A percentile compares a stretch with the other conserved stretches of the same genome.
Evolutionary conservation across 306 rosid species (phyloP).

Genomic region (Dalbergia oliveri): DNA sequence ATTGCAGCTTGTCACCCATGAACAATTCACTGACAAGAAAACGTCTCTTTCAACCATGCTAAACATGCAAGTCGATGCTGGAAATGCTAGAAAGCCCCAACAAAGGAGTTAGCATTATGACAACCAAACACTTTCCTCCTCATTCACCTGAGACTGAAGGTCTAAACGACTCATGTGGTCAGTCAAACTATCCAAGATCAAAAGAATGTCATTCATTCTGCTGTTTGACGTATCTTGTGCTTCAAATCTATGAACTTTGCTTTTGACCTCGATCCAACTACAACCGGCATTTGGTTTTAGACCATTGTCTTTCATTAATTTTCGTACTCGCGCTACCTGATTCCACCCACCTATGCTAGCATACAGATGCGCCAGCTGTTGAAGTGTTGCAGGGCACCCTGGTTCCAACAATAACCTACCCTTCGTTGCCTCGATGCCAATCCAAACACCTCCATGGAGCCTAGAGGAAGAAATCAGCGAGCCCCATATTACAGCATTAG

Average conservation of each 20-base stretch:
- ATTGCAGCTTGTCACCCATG: background rate
- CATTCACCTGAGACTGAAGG: slow-evolving; percentile 47
- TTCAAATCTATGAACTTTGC: slow-evolving; percentile 65
- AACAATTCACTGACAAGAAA: slow-evolving; percentile 24
- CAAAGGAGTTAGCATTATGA: slow-evolving; percentile 29
- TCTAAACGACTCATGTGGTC: slow-evolving; percentile 68
- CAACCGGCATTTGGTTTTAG: slow-evolving; percentile 72
- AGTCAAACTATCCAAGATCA: slow-evolving; percentile 58
- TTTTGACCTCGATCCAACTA: slow-evolving; percentile 83
- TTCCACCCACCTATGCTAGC: slow-evolving; percentile 77
- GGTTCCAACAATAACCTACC: slow-evolving; percentile 72
- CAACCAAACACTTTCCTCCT: slow-evolving; percentile 48
- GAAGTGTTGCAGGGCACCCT: slow-evolving; percentile 70
- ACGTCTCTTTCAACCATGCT: background rate
- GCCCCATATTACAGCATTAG: slow-evolving; percentile 90
- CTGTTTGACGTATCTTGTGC: slow-evolving; percentile 70
- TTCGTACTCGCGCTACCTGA: slow-evolving; percentile 63
- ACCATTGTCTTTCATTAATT: slow-evolving; percentile 76
- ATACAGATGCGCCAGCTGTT: slow-evolving; percentile 76
- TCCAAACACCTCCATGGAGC: slow-evolving; percentile 72
- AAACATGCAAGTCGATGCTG: slow-evolving; percentile 8
- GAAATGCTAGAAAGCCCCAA: slow-evolving; percentile 18
- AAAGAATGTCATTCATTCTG: slow-evolving; percentile 56
- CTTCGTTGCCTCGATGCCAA: slow-evolving; percentile 83
- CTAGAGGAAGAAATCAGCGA: slow-evolving; percentile 80